A percentile compares a stretch with the other conserved stretches of the same genome.
These are phyloP conservation scores for Beauveria scarabaeidicola DNA, from an alignment of 2,329 filamentous ascomycete species.

Conservation along the genomic window DNA sequence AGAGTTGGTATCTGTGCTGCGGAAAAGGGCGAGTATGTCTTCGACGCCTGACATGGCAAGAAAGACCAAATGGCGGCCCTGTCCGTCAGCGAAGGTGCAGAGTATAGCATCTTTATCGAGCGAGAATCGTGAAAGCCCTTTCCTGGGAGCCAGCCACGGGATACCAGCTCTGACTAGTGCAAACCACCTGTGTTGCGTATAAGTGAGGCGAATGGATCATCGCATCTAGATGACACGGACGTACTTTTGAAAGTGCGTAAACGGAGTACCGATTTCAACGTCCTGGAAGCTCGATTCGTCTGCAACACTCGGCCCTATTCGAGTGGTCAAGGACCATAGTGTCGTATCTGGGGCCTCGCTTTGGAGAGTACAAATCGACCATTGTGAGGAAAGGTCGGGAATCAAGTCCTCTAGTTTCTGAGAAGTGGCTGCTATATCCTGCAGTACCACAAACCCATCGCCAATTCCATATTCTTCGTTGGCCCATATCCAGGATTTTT, in stretches of 20 bases:
- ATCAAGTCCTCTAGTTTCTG: slow-evolving; percentile 49
- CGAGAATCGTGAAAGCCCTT: slow-evolving; percentile 59
- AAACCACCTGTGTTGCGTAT: slow-evolving; percentile 54
- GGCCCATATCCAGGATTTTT: slow-evolving; percentile 61
- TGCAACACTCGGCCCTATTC: slow-evolving; percentile 47
- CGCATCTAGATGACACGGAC: not conserved
- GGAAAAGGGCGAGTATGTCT: slow-evolving; percentile 61
- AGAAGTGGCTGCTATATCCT: slow-evolving; percentile 19
- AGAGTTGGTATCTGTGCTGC: slow-evolving; percentile 54
- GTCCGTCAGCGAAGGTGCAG: slow-evolving; percentile 63
- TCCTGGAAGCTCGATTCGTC: slow-evolving; percentile 49
- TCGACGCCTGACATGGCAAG: slow-evolving; percentile 69
- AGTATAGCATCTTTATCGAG: slow-evolving; percentile 72
- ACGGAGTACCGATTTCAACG: slow-evolving; percentile 55
- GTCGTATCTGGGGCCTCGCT: slow-evolving; percentile 61
- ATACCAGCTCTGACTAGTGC: slow-evolving; percentile 69
- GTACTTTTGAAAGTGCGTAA: slow-evolving; percentile 44
- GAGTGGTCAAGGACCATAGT: slow-evolving; percentile 60
- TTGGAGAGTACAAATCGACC: slow-evolving; percentile 43
- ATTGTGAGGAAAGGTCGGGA: slow-evolving; percentile 44
- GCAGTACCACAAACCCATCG: slow-evolving; percentile 54
- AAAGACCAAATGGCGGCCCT: slow-evolving; percentile 68
- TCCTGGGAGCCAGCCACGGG: slow-evolving; percentile 83
- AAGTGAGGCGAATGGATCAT: not conserved
- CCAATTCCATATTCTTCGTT: slow-evolving; percentile 53